A percentile compares a stretch with the other conserved stretches of the same genome.
phyloP scores from a whole-genome alignment of 352 stramenopile species.

The Halophytophthora batemanensis region DNA sequence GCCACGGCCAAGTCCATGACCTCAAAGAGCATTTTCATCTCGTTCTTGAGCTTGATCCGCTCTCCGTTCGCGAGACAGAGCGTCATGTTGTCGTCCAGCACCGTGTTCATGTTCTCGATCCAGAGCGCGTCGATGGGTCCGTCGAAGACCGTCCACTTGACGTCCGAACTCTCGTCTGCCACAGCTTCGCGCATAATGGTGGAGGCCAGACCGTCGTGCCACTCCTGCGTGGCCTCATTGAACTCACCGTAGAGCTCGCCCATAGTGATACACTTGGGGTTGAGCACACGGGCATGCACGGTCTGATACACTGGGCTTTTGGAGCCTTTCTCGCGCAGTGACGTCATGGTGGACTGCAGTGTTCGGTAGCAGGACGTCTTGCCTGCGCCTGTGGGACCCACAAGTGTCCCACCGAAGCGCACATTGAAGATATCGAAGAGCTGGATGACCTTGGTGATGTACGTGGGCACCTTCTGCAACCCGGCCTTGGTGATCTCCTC shows the following conservation, averaged over 20 bases:
- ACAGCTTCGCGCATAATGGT: conserved; percentile 82
- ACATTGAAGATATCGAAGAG: conserved; percentile 95
- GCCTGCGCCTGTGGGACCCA: conserved; percentile 79
- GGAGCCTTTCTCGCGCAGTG: conserved; percentile 50
- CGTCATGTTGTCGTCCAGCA: conserved; percentile 95
- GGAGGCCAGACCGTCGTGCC: conserved; percentile 79
- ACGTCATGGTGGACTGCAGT: conserved; percentile 84
- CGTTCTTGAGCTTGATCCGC: conserved; percentile 82
- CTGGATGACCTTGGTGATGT: conserved; percentile 93
- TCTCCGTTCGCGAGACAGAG: conserved; percentile 93
- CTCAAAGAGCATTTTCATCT: conserved; percentile 95
- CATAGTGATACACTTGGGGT: conserved; percentile 87
- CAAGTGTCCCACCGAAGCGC: conserved; percentile 88
- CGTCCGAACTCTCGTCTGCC: conserved; percentile 52
- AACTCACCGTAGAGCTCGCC: conserved; percentile 86
- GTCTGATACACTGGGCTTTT: conserved; percentile 82
- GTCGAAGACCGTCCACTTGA: conserved; percentile 93
- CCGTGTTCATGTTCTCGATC: conserved; percentile 97
- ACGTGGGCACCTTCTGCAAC: conserved; percentile 68
- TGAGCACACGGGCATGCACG: conserved; percentile 67
- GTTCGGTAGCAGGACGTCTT: conserved; percentile 90
- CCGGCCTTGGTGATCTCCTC: conserved; percentile 56
- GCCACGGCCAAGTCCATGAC: conserved; percentile 92
- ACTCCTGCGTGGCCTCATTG: conserved; percentile 88
- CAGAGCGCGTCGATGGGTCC: conserved; percentile 93